Evolutionary conservation across 768 basidiomycete species (phyloP), one percentile per base, ranked within the genome.

Genomic region (Astraeus odoratus): DNA sequence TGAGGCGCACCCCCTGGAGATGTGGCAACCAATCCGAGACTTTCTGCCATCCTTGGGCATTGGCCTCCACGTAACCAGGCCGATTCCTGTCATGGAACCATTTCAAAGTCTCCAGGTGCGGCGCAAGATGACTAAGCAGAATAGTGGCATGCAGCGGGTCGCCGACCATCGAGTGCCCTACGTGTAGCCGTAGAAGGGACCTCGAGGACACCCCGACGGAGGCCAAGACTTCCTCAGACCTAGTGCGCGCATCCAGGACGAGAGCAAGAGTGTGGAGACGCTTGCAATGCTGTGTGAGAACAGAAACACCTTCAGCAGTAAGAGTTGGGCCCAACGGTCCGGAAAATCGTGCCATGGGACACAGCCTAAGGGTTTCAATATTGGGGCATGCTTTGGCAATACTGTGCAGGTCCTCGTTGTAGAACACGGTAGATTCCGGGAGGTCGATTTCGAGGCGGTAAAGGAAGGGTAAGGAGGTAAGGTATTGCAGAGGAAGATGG

Each of bases 21-120:
- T 80, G 78, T n/a, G 86, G 86, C 44, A 89, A 71, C 51, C 74
- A 76, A 40, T 86, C 83, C 1, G 71, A 70, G 23, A 79, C 80
- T 39, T 67, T 74, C 61, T 86, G 81, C 86, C 86, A 89, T 16
- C 68, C 73, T 44, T 71, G 72, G 9, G 80, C 77, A 53, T 86
- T 79, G 25, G 71, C 68, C 58, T 89, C 86, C 39, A 80, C 68
- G 53, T 72, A 82, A 4, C 83, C 82, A 0, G 76, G 72, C n/a
- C 85, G 72, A 54, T 78, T 86, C 64, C 81, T 83, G 56, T 86
- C 84, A 54, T 82, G 78, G 71, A 86, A 87, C 77, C 77, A 87
- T 61, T 80, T 83, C 42, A 89, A 61, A 22, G 65, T 69, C 57
- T 87, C 83, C 36, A 86, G 68, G 56, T 71, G 68, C 30, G 86